A percentile compares a stretch with the other conserved stretches of the same genome.
Evolutionary conservation across 176 grass and related monocot genomes (phyloP).

Genomic region (Paspalum notatum): DNA sequence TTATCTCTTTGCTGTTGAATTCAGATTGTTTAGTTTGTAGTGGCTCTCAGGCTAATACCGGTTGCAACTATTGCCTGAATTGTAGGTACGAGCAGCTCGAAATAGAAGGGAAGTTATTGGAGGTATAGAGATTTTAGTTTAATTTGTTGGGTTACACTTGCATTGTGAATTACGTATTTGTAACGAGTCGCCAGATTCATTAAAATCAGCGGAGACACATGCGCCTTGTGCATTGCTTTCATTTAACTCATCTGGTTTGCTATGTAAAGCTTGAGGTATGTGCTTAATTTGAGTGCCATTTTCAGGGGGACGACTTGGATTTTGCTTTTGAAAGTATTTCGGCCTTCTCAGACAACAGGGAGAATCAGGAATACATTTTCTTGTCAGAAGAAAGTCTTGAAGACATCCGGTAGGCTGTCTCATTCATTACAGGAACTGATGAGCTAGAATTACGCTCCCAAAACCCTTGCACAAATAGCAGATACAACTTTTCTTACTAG

Average conservation of each 20-base stretch:
- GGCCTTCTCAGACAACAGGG: constrained; percentile 65
- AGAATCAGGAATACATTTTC: constrained; percentile 68
- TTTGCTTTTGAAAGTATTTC: constrained; percentile 89
- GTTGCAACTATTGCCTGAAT: constrained; percentile 27
- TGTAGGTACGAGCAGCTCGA: constrained; percentile 88
- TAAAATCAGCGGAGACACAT: not conserved
- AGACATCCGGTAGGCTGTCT: constrained; percentile 67
- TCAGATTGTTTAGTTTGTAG: not conserved
- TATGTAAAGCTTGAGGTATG: not conserved
- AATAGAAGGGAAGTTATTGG: constrained; percentile 81
- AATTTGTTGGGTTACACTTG: not conserved
- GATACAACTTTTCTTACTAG: not conserved
- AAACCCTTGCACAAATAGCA: not conserved
- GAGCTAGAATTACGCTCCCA: not conserved
- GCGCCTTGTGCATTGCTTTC: not conserved
- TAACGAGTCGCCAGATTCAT: not conserved
- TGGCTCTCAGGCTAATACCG: constrained; percentile 11
- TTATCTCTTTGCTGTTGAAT: not conserved
- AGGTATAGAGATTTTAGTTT: constrained; percentile 50
- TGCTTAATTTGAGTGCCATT: constrained; percentile 23
- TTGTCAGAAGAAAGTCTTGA: constrained; percentile 72
- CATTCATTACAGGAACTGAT: constrained; percentile 10
- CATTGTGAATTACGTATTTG: not conserved
- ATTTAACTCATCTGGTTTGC: constrained; percentile 19
- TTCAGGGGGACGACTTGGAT: constrained; percentile 85